phyloP scores from a whole-genome alignment of 2,329 filamentous ascomycete species.

The Neonectria ditissima region DNA sequence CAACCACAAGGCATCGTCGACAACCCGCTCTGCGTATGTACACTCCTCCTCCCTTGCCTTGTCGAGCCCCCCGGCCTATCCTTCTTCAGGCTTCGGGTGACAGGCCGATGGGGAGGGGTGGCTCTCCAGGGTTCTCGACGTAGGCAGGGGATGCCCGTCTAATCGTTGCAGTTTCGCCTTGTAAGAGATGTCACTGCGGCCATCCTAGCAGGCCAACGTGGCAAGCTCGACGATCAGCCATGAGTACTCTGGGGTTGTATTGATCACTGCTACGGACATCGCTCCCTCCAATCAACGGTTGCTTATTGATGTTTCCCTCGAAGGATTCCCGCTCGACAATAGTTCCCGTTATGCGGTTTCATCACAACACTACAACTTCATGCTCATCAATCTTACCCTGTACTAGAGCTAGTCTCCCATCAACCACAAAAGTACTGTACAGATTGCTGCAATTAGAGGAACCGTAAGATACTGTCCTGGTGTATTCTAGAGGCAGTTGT shows the following conservation, averaged over 20 bases:
- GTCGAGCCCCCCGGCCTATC: neutral
- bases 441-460: no score
- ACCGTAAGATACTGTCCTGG: no score
- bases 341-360: neutral
- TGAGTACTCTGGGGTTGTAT: neutral
- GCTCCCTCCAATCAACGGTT: no score
- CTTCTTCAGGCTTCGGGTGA: neutral
- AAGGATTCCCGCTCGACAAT: neutral
- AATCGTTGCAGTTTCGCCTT: neutral
- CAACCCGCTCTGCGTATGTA: neutral
- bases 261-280: neutral
- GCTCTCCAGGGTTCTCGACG: neutral
- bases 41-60: neutral
- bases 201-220: neutral
- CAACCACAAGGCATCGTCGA: neutral
- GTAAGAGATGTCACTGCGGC: neutral
- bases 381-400: neutral
- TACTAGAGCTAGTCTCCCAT: neutral
- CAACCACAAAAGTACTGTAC: no score
- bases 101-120: neutral
- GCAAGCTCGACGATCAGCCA: neutral
- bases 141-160: neutral
- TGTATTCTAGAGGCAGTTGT: no score
- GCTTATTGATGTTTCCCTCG: neutral
- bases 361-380: neutral